These are phyloP conservation scores for Exophiala viscosa DNA, from an alignment of 2,329 filamentous ascomycete species.

Conservation along the genomic window DNA sequence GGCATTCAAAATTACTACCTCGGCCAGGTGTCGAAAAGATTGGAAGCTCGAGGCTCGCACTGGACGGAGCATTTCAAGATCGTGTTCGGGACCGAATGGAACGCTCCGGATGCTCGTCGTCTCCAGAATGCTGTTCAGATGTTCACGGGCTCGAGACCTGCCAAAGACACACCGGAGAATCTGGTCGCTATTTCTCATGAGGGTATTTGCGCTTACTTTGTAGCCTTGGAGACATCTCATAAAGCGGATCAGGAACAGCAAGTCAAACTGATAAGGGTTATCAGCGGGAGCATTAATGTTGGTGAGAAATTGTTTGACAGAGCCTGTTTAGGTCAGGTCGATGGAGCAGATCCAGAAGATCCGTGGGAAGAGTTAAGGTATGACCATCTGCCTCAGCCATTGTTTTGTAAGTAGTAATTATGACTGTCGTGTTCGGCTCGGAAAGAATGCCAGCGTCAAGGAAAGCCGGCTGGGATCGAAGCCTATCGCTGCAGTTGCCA, in stretches of 20 bases:
- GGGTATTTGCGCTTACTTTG: slow-evolving; percentile 26
- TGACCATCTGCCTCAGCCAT: slow-evolving; percentile 13
- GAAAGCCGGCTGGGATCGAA: neutral
- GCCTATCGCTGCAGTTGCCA: neutral
- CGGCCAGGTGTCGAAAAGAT: slow-evolving; percentile 21
- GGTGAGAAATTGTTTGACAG: slow-evolving; percentile 23
- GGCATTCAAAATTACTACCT: slow-evolving; percentile 26
- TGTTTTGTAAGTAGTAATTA: slow-evolving; percentile 13
- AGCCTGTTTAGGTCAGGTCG: slow-evolving; percentile 9
- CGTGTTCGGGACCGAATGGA: slow-evolving; percentile 28
- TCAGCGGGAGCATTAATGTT: slow-evolving; percentile 21
- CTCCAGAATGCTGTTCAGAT: slow-evolving; percentile 23
- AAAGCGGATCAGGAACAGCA: slow-evolving; percentile 9
- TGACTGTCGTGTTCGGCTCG: neutral
- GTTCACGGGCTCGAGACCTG: slow-evolving; percentile 23
- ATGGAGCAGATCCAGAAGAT: slow-evolving; percentile 14
- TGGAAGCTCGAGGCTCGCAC: slow-evolving; percentile 21
- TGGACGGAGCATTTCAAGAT: slow-evolving; percentile 22
- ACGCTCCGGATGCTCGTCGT: slow-evolving; percentile 23
- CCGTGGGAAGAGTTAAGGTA: slow-evolving; percentile 18
- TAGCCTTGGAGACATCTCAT: slow-evolving; percentile 17
- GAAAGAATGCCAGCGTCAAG: neutral
- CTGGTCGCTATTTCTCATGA: slow-evolving; percentile 25
- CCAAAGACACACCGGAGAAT: slow-evolving; percentile 21
- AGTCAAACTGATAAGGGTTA: slow-evolving; percentile 19